Conservation (phyloP, 139 green algal genomes). For the Chlamydomonas sp. region DNA sequence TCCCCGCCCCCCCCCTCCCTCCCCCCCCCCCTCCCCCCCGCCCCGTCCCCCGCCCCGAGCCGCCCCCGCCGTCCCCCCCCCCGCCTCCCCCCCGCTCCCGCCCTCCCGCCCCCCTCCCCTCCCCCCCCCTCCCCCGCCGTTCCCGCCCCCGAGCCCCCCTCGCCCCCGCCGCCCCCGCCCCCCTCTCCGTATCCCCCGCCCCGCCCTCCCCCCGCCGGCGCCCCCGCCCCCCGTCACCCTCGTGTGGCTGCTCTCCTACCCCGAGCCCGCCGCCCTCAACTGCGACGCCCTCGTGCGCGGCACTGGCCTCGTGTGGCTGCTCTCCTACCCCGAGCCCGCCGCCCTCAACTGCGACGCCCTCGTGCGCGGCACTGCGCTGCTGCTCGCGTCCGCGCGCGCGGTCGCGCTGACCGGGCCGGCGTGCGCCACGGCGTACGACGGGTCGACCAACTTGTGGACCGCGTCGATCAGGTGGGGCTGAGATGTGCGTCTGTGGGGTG, state of each 20-base stretch:
- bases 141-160: not conserved
- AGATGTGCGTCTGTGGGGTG: too few relatives aligned
- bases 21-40: not conserved
- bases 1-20: not conserved
- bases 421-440: too few relatives aligned
- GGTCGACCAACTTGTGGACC: too few relatives aligned
- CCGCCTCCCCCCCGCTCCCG: not conserved
- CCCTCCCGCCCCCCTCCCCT: not conserved
- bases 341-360: too few relatives aligned
- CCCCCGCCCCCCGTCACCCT: not conserved
- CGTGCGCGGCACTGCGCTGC: too few relatives aligned
- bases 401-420: too few relatives aligned
- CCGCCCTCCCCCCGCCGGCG: not conserved
- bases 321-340: not conserved
- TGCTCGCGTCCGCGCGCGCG: too few relatives aligned
- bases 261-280: too few relatives aligned
- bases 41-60: not conserved
- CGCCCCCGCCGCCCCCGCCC: not conserved
- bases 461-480: too few relatives aligned
- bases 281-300: too few relatives aligned
- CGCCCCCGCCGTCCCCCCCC: not conserved
- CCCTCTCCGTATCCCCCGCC: not conserved
- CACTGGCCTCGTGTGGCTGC: not conserved
- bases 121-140: not conserved
- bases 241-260: not conserved